A percentile compares a stretch with the other conserved stretches of the same genome.
These are phyloP conservation scores for Sarocladium brachiariae DNA, from an alignment of 2,329 filamentous ascomycete species.

Conservation along the genomic window DNA sequence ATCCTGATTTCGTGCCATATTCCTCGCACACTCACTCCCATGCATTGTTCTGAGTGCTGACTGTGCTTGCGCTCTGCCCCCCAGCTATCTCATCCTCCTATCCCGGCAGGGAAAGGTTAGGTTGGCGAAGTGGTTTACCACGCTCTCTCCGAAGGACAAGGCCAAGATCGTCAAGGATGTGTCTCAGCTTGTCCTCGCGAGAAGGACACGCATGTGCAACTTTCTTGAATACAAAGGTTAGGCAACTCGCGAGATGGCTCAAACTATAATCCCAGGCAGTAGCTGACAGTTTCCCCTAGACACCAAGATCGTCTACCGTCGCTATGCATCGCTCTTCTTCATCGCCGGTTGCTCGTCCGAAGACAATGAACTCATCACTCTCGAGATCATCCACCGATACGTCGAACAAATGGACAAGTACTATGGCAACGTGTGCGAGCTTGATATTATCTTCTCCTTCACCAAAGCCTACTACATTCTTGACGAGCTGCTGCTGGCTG, in stretches of 20 bases:
- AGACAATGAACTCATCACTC: slow-evolving; percentile 95
- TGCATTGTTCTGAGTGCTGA: slow-evolving; percentile 1
- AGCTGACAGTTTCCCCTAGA: slow-evolving; percentile 45
- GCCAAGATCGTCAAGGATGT: slow-evolving; percentile 99
- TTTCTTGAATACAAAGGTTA: slow-evolving; percentile 98
- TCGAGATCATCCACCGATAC: slow-evolving; percentile 98
- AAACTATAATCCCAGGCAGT: neutral
- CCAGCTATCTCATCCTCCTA: slow-evolving; percentile 92
- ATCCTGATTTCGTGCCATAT: slow-evolving; percentile 9
- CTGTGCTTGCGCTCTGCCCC: slow-evolving; percentile 10
- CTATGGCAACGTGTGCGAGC: slow-evolving; percentile 98
- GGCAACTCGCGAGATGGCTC: slow-evolving; percentile 11
- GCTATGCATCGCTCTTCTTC: slow-evolving; percentile 98
- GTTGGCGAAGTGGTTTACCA: slow-evolving; percentile 99
- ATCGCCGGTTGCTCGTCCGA: slow-evolving; percentile 96
- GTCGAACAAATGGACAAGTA: slow-evolving; percentile 99
- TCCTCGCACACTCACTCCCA: slow-evolving; percentile 13
- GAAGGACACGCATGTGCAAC: slow-evolving; percentile 98
- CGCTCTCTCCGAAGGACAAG: slow-evolving; percentile 94
- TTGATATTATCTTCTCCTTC: slow-evolving; percentile 99
- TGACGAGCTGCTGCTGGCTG: slow-evolving; percentile 89
- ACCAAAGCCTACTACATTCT: slow-evolving; percentile 99
- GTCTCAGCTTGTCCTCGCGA: slow-evolving; percentile 90
- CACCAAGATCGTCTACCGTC: slow-evolving; percentile 96
- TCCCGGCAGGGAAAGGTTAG: slow-evolving; percentile 99